phyloP scores from a whole-genome alignment of 208 protist genomes.

The Endotrypanum monterogeii region DNA sequence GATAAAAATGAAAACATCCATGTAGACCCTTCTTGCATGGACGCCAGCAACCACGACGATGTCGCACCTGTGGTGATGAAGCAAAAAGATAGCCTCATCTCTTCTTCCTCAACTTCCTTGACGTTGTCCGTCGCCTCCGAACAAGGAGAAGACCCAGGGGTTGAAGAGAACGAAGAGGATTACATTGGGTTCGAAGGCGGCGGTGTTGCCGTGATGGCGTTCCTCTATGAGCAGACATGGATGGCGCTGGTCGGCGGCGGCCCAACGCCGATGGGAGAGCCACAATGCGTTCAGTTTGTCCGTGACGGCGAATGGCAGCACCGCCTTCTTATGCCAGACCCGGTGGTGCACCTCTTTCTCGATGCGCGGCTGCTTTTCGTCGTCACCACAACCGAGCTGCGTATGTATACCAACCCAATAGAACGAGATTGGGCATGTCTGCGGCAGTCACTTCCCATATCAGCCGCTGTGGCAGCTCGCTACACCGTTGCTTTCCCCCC shows the following conservation, averaged over 20 bases:
- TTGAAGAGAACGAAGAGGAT: slow-evolving; percentile 10
- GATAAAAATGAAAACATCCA: slow-evolving; percentile 17
- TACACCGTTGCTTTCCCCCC: slow-evolving; percentile 2
- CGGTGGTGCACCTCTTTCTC: slow-evolving; percentile 35
- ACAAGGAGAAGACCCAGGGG: neutral
- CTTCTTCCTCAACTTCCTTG: neutral
- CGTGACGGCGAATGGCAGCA: slow-evolving; percentile 21
- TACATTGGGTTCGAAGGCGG: slow-evolving; percentile 35
- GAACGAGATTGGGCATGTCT: slow-evolving; percentile 30
- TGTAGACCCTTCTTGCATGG: neutral
- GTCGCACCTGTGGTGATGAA: neutral
- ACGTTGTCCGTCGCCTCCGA: neutral
- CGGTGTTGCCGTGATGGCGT: slow-evolving; percentile 61
- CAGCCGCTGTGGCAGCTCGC: slow-evolving; percentile 9
- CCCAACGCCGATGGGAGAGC: slow-evolving; percentile 44
- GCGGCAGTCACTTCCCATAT: slow-evolving; percentile 12
- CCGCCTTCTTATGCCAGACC: slow-evolving; percentile 12
- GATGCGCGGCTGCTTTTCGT: slow-evolving; percentile 42
- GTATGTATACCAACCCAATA: slow-evolving; percentile 47
- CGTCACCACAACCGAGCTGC: slow-evolving; percentile 33
- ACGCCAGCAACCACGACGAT: slow-evolving; percentile 6
- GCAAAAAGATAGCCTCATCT: no score
- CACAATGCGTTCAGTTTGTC: slow-evolving; percentile 30
- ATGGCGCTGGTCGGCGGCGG: slow-evolving; percentile 68
- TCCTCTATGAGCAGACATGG: slow-evolving; percentile 62